Base-by-base conservation (phyloP, 768 basidiomycete species). In the Neoboletus brunneissimus region DNA sequence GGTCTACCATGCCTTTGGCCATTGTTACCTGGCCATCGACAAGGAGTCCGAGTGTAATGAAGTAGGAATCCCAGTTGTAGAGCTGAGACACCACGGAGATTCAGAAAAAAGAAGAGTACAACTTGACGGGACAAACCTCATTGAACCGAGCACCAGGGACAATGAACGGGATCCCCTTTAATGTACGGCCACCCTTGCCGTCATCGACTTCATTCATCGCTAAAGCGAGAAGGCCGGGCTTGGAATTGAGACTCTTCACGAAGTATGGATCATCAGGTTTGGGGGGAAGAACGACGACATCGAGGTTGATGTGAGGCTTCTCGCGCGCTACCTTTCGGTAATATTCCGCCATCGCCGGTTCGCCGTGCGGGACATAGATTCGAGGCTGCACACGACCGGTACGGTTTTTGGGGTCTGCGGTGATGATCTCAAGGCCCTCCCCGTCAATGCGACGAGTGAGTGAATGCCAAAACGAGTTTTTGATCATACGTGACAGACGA, bases 1-100 rank as follows among this genome's bases (percentile, higher is more conserved):
- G 96, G 53, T 98, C 97, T 43, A 98, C 94, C 86, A 98, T 94
- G 65, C 94, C 92, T 73, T 94, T 93, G 20, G 97, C 96, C 85
- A 98, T 90, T 56, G 86, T 82, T 29, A 96, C 85, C 65, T 94
- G 88, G 27, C 94, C 95, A 67, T 99, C 96, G 23, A 98, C 92
- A 9, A 99, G 84, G 29, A 99, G 83, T 16, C 96, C 96, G 25
- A 98, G 84, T 9, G 90, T 80, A 66, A 96, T 93, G 72, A 97
- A 97, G 76, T 95, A 95, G 8, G 90, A 92, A 73, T 95, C 92
- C 92, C 92, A 94, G 69, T 94, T 94, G 75, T 94, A 94, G 43
- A 94, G 77, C 92, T 94, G 65, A 54, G 43, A 54, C 18, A 43
- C 32, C 32, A 48, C 47, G 59, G 18, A 27, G 38, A n/a, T 51